Conservation (phyloP, 1,139 yeast genomes). For the Suhomyces guaymorum region DNA sequence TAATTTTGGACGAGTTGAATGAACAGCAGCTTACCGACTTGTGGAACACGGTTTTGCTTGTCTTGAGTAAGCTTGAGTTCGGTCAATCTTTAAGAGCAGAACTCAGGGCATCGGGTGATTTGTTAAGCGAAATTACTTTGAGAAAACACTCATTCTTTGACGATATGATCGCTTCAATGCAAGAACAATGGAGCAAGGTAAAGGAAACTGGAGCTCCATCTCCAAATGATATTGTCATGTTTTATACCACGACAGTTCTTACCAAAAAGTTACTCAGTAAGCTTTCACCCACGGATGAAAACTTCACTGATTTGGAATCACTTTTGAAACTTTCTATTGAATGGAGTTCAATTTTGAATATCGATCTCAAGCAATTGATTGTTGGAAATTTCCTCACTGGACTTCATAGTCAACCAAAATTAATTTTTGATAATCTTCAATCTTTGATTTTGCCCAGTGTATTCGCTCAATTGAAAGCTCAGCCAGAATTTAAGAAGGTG, state of each 20-base stretch:
- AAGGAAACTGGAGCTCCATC: no score
- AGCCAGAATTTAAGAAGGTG: slow-evolving; percentile 57
- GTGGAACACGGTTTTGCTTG: slow-evolving; percentile 18
- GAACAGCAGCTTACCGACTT: slow-evolving; percentile 11
- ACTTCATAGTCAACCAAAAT: slow-evolving; percentile 44
- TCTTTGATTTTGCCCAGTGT: slow-evolving; percentile 44
- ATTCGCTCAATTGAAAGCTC: slow-evolving; percentile 57
- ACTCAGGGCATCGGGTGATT: slow-evolving; percentile 19
- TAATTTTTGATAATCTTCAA: slow-evolving; percentile 16
- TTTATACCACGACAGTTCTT: slow-evolving; percentile 36
- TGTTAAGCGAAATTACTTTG: slow-evolving; percentile 15
- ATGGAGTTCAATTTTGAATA: slow-evolving; percentile 27
- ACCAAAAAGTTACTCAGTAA: slow-evolving; percentile 34
- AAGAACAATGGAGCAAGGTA: no score
- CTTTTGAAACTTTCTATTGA: slow-evolving; percentile 12
- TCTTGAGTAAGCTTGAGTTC: slow-evolving; percentile 12
- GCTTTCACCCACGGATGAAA: slow-evolving; percentile 15
- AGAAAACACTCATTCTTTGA: slow-evolving; percentile 15
- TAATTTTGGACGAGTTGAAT: slow-evolving; percentile 10
- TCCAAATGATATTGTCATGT: no score
- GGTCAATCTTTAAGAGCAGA: slow-evolving; percentile 18
- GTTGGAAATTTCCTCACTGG: slow-evolving; percentile 62
- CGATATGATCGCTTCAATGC: slow-evolving; percentile 20
- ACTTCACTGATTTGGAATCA: slow-evolving; percentile 18
- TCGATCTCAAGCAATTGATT: slow-evolving; percentile 55